These are phyloP conservation scores for Phytopythium montanum DNA, from an alignment of 352 stramenopile species.

Conservation along the genomic window DNA sequence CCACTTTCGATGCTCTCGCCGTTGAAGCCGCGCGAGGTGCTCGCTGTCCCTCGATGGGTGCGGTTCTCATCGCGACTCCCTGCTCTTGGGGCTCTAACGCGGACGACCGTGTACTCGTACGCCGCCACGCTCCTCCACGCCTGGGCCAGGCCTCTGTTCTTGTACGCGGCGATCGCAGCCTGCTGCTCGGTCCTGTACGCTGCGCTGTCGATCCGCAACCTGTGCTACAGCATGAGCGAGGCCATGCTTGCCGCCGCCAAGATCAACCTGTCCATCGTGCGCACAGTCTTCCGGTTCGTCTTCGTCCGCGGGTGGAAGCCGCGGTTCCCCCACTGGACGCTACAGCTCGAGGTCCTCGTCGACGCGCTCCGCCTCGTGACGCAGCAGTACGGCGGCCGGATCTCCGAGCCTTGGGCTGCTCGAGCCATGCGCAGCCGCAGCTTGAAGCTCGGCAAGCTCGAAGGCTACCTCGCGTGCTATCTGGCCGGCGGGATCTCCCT, in stretches of 20 bases:
- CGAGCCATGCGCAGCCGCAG: constrained; percentile 20
- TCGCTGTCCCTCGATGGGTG: background rate
- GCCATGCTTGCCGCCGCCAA: background rate
- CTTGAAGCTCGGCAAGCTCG: constrained; percentile 14
- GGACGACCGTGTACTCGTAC: background rate
- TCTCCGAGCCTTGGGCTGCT: constrained; percentile 12
- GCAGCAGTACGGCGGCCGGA: constrained; percentile 20
- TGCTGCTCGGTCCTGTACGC: background rate
- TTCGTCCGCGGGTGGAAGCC: constrained; percentile 14
- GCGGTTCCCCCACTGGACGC: constrained; percentile 31
- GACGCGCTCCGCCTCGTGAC: constrained; percentile 14
- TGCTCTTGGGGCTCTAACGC: background rate
- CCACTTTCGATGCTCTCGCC: background rate
- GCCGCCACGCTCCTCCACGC: background rate
- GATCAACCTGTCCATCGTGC: background rate
- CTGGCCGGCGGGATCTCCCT: constrained; percentile 11
- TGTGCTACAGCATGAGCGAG: background rate
- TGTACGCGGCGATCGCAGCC: background rate
- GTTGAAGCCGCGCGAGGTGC: background rate
- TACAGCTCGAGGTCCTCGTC: constrained; percentile 25
- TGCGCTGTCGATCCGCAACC: background rate
- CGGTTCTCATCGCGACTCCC: background rate
- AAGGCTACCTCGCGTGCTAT: constrained; percentile 14
- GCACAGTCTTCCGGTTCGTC: background rate
- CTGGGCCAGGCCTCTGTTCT: background rate